phyloP scores from a whole-genome alignment of 305 asterid genomes.

The Nicotiana rustica region DNA sequence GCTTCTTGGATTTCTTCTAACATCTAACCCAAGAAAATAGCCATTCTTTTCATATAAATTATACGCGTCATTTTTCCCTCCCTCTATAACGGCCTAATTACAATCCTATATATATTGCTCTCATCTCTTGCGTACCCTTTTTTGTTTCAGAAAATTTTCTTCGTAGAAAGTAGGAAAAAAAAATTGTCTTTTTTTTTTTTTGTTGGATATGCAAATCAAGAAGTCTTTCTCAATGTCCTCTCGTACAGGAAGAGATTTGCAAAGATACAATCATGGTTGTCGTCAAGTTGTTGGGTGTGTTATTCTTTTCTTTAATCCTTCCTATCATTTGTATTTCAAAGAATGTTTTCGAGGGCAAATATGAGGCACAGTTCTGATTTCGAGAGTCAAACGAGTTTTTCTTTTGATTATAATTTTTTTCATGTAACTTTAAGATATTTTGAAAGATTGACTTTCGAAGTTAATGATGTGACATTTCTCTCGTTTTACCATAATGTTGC shows the following conservation, averaged over 20 bases:
- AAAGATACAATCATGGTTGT: constrained; percentile 80
- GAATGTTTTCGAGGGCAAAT: neutral
- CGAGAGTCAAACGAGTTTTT: too few species aligned
- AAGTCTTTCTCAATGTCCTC: constrained; percentile 49
- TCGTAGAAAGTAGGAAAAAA: neutral
- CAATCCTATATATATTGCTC: neutral
- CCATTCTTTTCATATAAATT: neutral
- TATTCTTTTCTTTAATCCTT: constrained; percentile 1
- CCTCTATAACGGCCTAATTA: neutral
- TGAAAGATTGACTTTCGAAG: neutral
- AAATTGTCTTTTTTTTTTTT: neutral
- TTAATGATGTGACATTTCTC: neutral
- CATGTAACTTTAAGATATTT: too few species aligned
- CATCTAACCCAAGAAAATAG: constrained; percentile 25
- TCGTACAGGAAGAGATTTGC: constrained; percentile 68
- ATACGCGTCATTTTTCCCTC: neutral
- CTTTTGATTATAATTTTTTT: too few species aligned
- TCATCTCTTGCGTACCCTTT: neutral
- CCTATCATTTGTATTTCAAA: neutral
- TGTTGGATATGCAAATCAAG: constrained; percentile 46
- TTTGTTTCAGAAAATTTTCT: constrained; percentile 15
- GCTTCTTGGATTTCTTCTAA: neutral
- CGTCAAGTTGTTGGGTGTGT: constrained; percentile 97
- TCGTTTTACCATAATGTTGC: constrained; percentile 41
- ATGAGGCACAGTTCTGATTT: neutral